Evolutionary conservation across 1,139 yeast genomes (phyloP).

Genomic region (Kodamaea fungicola): DNA sequence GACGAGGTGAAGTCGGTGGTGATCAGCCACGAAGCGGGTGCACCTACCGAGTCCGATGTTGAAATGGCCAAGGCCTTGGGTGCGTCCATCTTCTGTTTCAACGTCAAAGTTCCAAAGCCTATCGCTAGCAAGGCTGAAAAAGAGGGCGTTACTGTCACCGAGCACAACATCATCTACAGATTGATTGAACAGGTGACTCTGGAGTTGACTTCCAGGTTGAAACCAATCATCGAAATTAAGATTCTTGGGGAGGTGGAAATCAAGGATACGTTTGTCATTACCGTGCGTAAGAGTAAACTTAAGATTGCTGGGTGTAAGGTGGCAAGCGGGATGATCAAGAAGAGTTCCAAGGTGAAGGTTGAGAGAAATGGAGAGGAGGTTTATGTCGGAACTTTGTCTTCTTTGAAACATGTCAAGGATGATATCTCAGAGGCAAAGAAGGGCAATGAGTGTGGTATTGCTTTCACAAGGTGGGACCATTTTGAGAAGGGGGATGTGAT

Average conservation of each 20-base stretch:
- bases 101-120: slow-evolving; percentile 65
- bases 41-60: slow-evolving; percentile 79
- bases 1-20: slow-evolving; percentile 73
- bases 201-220: slow-evolving; percentile 56
- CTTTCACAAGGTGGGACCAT: slow-evolving; percentile 67
- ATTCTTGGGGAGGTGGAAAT: slow-evolving; percentile 67
- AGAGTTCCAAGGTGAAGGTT: slow-evolving; percentile 61
- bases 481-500: slow-evolving; percentile 75
- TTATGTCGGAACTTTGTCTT: slow-evolving; percentile 65
- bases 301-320: slow-evolving; percentile 89
- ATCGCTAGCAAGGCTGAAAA: slow-evolving; percentile 58
- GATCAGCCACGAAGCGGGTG: slow-evolving; percentile 75
- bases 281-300: slow-evolving; percentile 43
- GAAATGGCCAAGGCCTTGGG: slow-evolving; percentile 74
- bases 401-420: slow-evolving; percentile 80
- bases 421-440: slow-evolving; percentile 75
- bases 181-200: slow-evolving; percentile 80
- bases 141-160: slow-evolving; percentile 56
- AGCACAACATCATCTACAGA: slow-evolving; percentile 81
- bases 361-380: slow-evolving; percentile 53
- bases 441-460: slow-evolving; percentile 88
- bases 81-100: slow-evolving; percentile 77
- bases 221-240: slow-evolving; percentile 67
- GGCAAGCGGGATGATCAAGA: slow-evolving; percentile 61
- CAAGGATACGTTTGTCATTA: slow-evolving; percentile 69